Percentiles rank a stretch among this genome's conserved stretches.
These are phyloP conservation scores for Fusarium sambucinum DNA, from an alignment of 2,329 filamentous ascomycete genomes.

Conservation along the genomic window DNA sequence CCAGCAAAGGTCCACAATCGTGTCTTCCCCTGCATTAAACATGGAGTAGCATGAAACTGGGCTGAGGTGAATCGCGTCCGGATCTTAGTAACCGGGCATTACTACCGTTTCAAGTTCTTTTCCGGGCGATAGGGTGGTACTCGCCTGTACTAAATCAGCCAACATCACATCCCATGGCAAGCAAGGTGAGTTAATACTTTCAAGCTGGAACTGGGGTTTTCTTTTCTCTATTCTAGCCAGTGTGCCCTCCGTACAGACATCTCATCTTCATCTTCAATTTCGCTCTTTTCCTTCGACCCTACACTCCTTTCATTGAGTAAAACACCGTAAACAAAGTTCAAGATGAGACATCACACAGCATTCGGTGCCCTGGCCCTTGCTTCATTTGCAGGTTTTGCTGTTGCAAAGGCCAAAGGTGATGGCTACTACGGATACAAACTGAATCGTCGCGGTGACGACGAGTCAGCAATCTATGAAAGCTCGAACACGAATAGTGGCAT, in stretches of 20 bases:
- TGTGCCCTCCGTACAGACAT: background rate
- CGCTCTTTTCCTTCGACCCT: background rate
- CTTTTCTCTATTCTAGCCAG: slow-evolving; percentile 19
- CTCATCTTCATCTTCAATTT: background rate
- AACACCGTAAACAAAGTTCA: background rate
- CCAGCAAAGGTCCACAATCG: background rate
- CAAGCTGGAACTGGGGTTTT: slow-evolving; percentile 3
- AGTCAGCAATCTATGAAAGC: slow-evolving; percentile 29
- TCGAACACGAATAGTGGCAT: slow-evolving; percentile 30
- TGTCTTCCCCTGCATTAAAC: slow-evolving; percentile 23
- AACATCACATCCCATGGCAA: background rate
- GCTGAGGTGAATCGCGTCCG: slow-evolving; percentile 7
- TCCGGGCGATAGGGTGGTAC: background rate
- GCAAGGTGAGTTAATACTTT: background rate
- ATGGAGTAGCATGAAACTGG: slow-evolving; percentile 21
- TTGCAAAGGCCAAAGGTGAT: slow-evolving; percentile 23
- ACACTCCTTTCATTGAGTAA: background rate
- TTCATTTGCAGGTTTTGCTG: slow-evolving; percentile 1
- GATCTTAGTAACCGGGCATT: slow-evolving; percentile 4
- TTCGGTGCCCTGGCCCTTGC: slow-evolving; percentile 13
- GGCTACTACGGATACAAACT: slow-evolving; percentile 30
- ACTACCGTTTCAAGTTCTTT: slow-evolving; percentile 24
- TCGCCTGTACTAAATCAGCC: background rate
- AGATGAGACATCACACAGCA: slow-evolving; percentile 21
- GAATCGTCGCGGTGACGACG: slow-evolving; percentile 24